Base-by-base conservation (phyloP, 805 yeast genomes). In the Pichia occidentalis region DNA sequence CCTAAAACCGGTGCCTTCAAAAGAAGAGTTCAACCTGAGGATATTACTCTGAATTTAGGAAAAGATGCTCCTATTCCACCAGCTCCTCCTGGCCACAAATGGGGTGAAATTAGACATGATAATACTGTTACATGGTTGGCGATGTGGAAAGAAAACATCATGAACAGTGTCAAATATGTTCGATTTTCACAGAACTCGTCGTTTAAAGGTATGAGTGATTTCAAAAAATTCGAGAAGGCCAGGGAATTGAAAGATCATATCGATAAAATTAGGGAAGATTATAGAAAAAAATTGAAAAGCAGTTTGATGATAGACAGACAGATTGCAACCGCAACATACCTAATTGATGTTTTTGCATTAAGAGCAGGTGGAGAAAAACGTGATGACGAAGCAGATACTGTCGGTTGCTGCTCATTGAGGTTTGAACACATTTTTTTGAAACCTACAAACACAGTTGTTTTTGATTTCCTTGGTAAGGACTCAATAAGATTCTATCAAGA, bases 321-420 rank as follows among this genome's bases (percentile, higher is more conserved):
- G 63, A 74, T 87, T 52, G 97, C 97, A 5, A 85, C 92, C 1
- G 96, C 96, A 3, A 85, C 90, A 33, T 90, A 90, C 60, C 70
- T 90, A 33, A 88, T 90, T 54, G 97, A 90, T 64, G 77, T 81
- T 3, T 80, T 90, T 53, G 97, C 97, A 0, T 70, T 90, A 47
- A 84, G 97, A 80, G 97, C 97, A 1, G 97, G 97, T 57, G 96
- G 97, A 51, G 97, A 90, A 60, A 90, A 90, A 59, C 82, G 90
- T 9, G 97, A 90, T 3, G 97, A 90, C 49, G 97, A 88, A 57
- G 97, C 97, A 3, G 97, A 90, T 57, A 90, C 97, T 1, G 97
- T 90, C 31, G 97, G 97, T 31, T 90, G 97, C 62, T 90, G 97
- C 63, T 88, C 97, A 1, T 70, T 90, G 48, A 68, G 97, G 52